Evolutionary conservation across 1,139 yeast genomes (phyloP), one percentile per base, ranked within the genome.

Genomic region (Magnusiomyces tetraspermus): DNA sequence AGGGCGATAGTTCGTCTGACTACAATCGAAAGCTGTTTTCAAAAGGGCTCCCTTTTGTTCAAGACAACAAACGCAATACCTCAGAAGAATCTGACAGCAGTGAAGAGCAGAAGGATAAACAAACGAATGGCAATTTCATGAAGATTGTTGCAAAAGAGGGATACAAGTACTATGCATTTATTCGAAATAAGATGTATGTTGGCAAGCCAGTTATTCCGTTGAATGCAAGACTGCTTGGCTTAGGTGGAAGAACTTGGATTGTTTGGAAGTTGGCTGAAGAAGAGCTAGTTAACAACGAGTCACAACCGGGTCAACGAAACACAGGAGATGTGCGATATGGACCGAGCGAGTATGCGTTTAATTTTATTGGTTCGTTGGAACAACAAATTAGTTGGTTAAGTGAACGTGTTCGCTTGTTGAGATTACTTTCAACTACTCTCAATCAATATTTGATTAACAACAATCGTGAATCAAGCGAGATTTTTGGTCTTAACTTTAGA

Each of bases 161-260:
- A 4, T 6, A 6, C 5, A 6, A 38, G 24, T 38, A 38, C n/a
- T 38, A 19, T 38, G 42, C 42, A 17, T 10, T 17, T 19, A 38
- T 38, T 38, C 42, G 42, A 3, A 24, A 24, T 3, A 17, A 38
- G 24, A 4, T 38, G 3, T 38, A 5, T 19, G 5, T 19, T 10
- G 42, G 42, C 5, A 19, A 17, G 8, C 8, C 8, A 19, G 24
- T 38, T 21, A 19, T 38, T 4, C 42, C 42, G 8, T 21, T 38
- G 42, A 38, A 38, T 38, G 17, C 24, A 17, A 4, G 42, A 24
- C 8, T 21, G 17, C 23, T 43, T 23, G 46, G 46, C 2, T 19
- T 43, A 11, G 46, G 46, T 4, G 46, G 46, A 15, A 17, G 46
- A 23, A n/a, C 15, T 43, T 43, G 46, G 46, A 23, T 43, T 17